These are phyloP conservation scores for Paecilomyces formosus DNA, from an alignment of 2,329 filamentous ascomycete species.

Conservation along the genomic window DNA sequence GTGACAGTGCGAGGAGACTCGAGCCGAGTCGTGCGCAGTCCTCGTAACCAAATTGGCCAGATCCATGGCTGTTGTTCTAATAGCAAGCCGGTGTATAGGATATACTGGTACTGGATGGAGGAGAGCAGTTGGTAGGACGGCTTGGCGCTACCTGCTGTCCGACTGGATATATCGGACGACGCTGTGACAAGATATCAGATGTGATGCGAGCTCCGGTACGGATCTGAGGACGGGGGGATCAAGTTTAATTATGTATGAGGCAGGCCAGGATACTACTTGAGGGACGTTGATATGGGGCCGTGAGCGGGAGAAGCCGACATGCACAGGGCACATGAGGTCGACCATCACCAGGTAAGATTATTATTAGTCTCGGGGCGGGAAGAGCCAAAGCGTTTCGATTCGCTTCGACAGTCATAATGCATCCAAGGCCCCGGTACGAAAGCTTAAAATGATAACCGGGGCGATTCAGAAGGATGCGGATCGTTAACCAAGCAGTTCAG, in stretches of 20 bases:
- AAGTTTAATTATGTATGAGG: not conserved
- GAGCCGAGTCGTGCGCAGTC: conserved; percentile 13
- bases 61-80: conserved; percentile 21
- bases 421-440: conserved; percentile 2
- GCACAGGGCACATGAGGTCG: conserved; percentile 8
- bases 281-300: conserved; percentile 1
- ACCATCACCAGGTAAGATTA: conserved; percentile 3
- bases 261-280: not conserved
- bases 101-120: no score
- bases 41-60: conserved; percentile 26
- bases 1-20: conserved; percentile 12
- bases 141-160: not conserved
- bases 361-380: not conserved
- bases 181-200: not conserved
- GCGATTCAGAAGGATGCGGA: conserved; percentile 1
- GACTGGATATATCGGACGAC: not conserved
- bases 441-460: conserved; percentile 1
- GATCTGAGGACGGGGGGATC: not conserved
- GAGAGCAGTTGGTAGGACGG: not conserved
- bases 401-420: conserved; percentile 1
- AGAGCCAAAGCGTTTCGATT: not conserved
- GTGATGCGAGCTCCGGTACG: not conserved
- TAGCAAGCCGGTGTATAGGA: conserved; percentile 8
- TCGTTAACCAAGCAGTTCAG: not conserved
- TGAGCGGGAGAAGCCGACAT: conserved; percentile 4